Percentiles rank a stretch among this genome's conserved stretches.
Conservation (phyloP, 2,329 filamentous ascomycete species). For the Trichophyton schoenleinii region DNA sequence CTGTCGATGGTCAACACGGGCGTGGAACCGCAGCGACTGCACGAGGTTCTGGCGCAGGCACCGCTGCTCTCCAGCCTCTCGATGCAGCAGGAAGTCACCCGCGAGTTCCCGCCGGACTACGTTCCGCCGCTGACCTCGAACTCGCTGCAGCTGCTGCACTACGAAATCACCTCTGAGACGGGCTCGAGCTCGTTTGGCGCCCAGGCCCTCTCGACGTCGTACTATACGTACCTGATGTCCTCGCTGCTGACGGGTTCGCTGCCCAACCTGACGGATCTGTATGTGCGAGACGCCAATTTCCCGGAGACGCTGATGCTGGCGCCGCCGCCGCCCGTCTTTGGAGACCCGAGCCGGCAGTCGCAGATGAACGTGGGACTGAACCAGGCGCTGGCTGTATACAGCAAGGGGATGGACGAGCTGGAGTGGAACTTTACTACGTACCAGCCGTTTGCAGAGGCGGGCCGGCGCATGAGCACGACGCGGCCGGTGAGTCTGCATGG, state of each 20-base stretch:
- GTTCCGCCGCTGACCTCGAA: slow-evolving; percentile 51
- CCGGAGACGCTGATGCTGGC: slow-evolving; percentile 65
- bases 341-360: slow-evolving; percentile 22
- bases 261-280: slow-evolving; percentile 61
- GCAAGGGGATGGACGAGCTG: slow-evolving; percentile 53
- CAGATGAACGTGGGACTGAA: slow-evolving; percentile 30
- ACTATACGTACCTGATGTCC: slow-evolving; percentile 77
- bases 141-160: slow-evolving; percentile 62
- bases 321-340: slow-evolving; percentile 48
- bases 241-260: slow-evolving; percentile 66
- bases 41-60: slow-evolving; percentile 32
- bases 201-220: slow-evolving; percentile 43
- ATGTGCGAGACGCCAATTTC: slow-evolving; percentile 75
- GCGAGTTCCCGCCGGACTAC: slow-evolving; percentile 43
- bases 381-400: slow-evolving; percentile 50
- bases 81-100: slow-evolving; percentile 44
- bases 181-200: slow-evolving; percentile 42
- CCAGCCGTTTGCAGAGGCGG: slow-evolving; percentile 32
- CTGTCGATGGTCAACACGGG: slow-evolving; percentile 62
- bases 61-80: slow-evolving; percentile 37
- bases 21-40: slow-evolving; percentile 37
- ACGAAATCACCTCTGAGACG: slow-evolving; percentile 54
- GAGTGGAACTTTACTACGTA: slow-evolving; percentile 57
- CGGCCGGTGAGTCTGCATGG: slow-evolving; percentile 37
- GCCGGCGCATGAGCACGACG: slow-evolving; percentile 27